A percentile compares a stretch with the other conserved stretches of the same genome.
These are phyloP conservation scores for Penstemon davidsonii DNA, from an alignment of 257 asterid species.

Conservation along the genomic window DNA sequence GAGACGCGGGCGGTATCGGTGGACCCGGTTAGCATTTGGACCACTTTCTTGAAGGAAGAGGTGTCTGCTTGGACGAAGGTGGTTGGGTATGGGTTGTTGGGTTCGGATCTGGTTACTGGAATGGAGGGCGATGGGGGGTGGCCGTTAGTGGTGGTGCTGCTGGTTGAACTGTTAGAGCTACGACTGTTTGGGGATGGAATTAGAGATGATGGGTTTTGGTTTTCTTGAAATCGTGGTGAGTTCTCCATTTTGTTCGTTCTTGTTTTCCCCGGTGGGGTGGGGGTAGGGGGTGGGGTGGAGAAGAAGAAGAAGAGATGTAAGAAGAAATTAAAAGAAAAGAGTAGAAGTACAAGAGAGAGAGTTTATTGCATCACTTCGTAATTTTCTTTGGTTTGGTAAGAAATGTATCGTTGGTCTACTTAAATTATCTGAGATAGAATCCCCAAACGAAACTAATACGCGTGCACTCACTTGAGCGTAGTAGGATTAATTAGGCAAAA, in stretches of 20 bases:
- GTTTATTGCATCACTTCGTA: conserved; percentile 27
- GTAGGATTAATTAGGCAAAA: no score
- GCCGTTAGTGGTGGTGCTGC: conserved; percentile 27
- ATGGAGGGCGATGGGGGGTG: conserved; percentile 41
- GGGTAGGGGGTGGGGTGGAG: no score
- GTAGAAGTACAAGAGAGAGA: conserved; percentile 5
- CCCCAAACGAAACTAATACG: not conserved
- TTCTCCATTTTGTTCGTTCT: conserved; percentile 38
- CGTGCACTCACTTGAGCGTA: no score
- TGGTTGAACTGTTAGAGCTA: conserved; percentile 37
- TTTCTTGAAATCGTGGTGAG: conserved; percentile 42
- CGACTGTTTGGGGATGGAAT: conserved; percentile 37
- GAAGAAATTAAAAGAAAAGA: no score
- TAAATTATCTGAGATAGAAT: not conserved
- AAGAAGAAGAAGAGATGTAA: not conserved
- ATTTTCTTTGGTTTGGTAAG: conserved; percentile 51
- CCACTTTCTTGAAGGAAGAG: conserved; percentile 86
- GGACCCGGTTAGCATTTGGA: conserved; percentile 91
- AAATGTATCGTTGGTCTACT: conserved; percentile 35
- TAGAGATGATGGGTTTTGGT: conserved; percentile 30
- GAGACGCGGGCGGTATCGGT: conserved; percentile 46
- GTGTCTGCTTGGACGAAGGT: conserved; percentile 97
- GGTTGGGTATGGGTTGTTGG: conserved; percentile 84
- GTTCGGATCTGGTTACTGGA: conserved; percentile 88
- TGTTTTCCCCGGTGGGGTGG: no score